A percentile compares a stretch with the other conserved stretches of the same genome.
Evolutionary conservation across 169 alveolate species (phyloP).

Genomic region (Hepatocystis sp.): DNA sequence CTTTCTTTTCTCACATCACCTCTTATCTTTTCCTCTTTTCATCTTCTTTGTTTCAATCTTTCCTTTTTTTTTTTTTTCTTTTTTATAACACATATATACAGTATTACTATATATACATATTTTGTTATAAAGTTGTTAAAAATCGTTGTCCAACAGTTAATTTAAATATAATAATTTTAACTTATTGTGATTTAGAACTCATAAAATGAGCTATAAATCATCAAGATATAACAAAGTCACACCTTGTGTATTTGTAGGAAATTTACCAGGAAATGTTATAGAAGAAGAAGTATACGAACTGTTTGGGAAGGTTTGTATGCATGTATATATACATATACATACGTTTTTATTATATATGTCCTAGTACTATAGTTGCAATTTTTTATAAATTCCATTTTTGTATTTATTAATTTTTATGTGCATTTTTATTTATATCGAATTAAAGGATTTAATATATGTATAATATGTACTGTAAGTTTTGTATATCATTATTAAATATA

Average conservation of each 20-base stretch:
- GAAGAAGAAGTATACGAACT: slow-evolving; percentile 80
- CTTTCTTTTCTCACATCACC: too few species aligned
- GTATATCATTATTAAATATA: too few species aligned
- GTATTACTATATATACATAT: slow-evolving; percentile 3
- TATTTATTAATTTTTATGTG: not conserved
- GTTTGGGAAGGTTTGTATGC: slow-evolving; percentile 77
- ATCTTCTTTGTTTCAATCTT: slow-evolving; percentile 1
- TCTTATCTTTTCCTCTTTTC: slow-evolving; percentile 3
- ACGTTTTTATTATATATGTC: slow-evolving; percentile 2
- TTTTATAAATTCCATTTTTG: slow-evolving; percentile 8
- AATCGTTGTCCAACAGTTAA: slow-evolving; percentile 11
- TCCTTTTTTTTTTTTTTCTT: not conserved
- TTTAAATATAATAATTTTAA: slow-evolving; percentile 33
- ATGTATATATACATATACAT: not conserved
- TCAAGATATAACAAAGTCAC: slow-evolving; percentile 77
- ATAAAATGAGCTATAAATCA: slow-evolving; percentile 79
- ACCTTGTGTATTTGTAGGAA: slow-evolving; percentile 82
- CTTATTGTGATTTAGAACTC: slow-evolving; percentile 34
- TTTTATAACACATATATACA: slow-evolving; percentile 4
- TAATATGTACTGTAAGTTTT: too few species aligned
- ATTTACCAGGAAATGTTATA: slow-evolving; percentile 81
- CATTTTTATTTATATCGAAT: not conserved
- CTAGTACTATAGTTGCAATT: too few species aligned
- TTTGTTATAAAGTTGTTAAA: slow-evolving; percentile 30
- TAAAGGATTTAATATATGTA: slow-evolving; percentile 10